phyloP scores from a whole-genome alignment of 2,329 filamentous ascomycete genomes.

The Penicillium expansum region DNA sequence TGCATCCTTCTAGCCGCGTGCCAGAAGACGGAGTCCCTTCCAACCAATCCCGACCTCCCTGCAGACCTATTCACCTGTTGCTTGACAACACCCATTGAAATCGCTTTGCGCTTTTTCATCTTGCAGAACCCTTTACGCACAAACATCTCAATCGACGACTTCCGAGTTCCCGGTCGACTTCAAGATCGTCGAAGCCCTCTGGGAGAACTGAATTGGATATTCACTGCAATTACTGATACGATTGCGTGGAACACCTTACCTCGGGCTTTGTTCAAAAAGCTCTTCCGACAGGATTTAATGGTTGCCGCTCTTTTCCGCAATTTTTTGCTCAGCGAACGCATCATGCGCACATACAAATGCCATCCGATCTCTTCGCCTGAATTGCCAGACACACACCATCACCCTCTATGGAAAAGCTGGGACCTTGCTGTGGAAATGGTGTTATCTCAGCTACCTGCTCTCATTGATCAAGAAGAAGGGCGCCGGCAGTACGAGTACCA shows the following conservation, averaged over 20 bases:
- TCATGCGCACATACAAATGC: slow-evolving; percentile 96
- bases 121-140: slow-evolving; percentile 76
- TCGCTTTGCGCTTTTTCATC: slow-evolving; percentile 94
- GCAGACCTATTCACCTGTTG: slow-evolving; percentile 96
- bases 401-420: slow-evolving; percentile 96
- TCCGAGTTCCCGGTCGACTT: slow-evolving; percentile 83
- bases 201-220: slow-evolving; percentile 98
- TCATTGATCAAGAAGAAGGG: slow-evolving; percentile 73
- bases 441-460: slow-evolving; percentile 77
- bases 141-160: slow-evolving; percentile 72
- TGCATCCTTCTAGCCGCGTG: slow-evolving; percentile 93
- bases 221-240: slow-evolving; percentile 97
- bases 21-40: slow-evolving; percentile 83
- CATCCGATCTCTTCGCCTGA: slow-evolving; percentile 88
- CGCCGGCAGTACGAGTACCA: slow-evolving; percentile 82
- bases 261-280: slow-evolving; percentile 87
- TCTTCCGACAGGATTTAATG: slow-evolving; percentile 97
- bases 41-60: slow-evolving; percentile 88
- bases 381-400: slow-evolving; percentile 91
- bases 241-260: slow-evolving; percentile 97
- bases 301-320: slow-evolving; percentile 97
- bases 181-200: slow-evolving; percentile 91
- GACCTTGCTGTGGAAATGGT: slow-evolving; percentile 96
- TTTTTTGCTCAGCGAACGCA: slow-evolving; percentile 87
- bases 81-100: slow-evolving; percentile 94